Evolutionary conservation across 768 basidiomycete species (phyloP).

Genomic region (Termitomyces sp.): DNA sequence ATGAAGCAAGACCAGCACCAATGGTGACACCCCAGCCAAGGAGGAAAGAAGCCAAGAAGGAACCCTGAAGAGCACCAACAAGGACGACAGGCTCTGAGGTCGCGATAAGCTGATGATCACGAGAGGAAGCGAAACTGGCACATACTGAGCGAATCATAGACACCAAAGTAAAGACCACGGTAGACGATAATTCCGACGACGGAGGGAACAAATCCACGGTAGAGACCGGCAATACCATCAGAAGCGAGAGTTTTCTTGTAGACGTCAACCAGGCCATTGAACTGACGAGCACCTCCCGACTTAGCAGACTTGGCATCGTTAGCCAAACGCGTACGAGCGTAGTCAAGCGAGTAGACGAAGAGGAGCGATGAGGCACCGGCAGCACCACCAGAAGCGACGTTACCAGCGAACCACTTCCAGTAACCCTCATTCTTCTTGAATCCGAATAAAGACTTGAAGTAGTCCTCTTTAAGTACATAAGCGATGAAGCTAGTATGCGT

Average conservation of each 20-base stretch:
- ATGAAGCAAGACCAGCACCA: constrained; percentile 98
- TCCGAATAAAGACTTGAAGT: constrained; percentile 98
- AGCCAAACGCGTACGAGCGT: constrained; percentile 98
- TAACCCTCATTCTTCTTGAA: constrained; percentile 98
- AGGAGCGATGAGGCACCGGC: constrained; percentile 98
- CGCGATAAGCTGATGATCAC: constrained; percentile 14
- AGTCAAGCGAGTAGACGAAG: constrained; percentile 99
- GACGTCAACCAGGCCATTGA: constrained; percentile 97
- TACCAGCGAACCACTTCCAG: constrained; percentile 98
- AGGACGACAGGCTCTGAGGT: constrained; percentile 89
- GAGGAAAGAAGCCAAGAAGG: constrained; percentile 93
- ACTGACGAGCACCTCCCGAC: constrained; percentile 88
- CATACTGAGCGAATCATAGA: constrained; percentile 90
- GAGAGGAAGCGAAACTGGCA: constrained; percentile 13
- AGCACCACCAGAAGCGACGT: constrained; percentile 97
- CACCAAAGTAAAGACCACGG: constrained; percentile 99
- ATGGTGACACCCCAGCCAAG: constrained; percentile 99
- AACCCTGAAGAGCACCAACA: constrained; percentile 90
- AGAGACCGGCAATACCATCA: constrained; percentile 98
- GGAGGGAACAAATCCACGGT: constrained; percentile 99
- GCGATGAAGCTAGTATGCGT: neutral
- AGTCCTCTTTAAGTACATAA: constrained; percentile 64
- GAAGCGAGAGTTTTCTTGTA: constrained; percentile 96
- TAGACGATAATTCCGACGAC: constrained; percentile 99
- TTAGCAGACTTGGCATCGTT: constrained; percentile 97